Evolutionary conservation across 2,329 filamentous ascomycete species (phyloP).

Genomic region (Colletotrichum sidae): DNA sequence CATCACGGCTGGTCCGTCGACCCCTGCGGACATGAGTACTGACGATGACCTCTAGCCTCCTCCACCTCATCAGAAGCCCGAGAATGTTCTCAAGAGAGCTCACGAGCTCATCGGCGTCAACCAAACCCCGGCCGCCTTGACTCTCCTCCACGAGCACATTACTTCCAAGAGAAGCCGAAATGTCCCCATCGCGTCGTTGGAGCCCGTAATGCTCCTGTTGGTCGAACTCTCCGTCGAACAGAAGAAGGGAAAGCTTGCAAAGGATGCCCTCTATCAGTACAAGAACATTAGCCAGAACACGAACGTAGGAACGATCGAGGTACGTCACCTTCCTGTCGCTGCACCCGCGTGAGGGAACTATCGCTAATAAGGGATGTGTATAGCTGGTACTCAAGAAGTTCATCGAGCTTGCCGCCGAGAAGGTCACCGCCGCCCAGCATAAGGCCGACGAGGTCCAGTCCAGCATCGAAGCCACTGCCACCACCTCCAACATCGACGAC

Average conservation of each 20-base stretch:
- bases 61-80: slow-evolving; percentile 95
- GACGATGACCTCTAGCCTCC: slow-evolving; percentile 75
- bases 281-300: slow-evolving; percentile 99
- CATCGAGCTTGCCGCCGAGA: slow-evolving; percentile 95
- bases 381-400: slow-evolving; percentile 95
- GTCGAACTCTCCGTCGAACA: slow-evolving; percentile 97
- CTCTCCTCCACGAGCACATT: slow-evolving; percentile 98
- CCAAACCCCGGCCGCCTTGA: slow-evolving; percentile 91
- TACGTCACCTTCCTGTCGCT: slow-evolving; percentile 48
- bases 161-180: slow-evolving; percentile 98
- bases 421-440: slow-evolving; percentile 94
- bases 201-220: slow-evolving; percentile 98
- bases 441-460: slow-evolving; percentile 97
- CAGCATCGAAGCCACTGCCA: slow-evolving; percentile 79
- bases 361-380: slow-evolving; percentile 33
- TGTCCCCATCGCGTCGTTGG: slow-evolving; percentile 93
- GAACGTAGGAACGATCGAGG: slow-evolving; percentile 97
- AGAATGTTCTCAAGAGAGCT: slow-evolving; percentile 98
- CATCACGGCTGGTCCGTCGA: slow-evolving; percentile 3
- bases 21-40: slow-evolving; percentile 39
- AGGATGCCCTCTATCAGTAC: slow-evolving; percentile 99
- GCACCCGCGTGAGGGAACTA: not conserved
- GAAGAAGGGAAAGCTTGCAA: slow-evolving; percentile 97
- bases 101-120: slow-evolving; percentile 98
- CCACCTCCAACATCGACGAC: slow-evolving; percentile 86